Conservation (phyloP, 192 early-diverging fungal genomes). For the Umbelopsis sp. region DNA sequence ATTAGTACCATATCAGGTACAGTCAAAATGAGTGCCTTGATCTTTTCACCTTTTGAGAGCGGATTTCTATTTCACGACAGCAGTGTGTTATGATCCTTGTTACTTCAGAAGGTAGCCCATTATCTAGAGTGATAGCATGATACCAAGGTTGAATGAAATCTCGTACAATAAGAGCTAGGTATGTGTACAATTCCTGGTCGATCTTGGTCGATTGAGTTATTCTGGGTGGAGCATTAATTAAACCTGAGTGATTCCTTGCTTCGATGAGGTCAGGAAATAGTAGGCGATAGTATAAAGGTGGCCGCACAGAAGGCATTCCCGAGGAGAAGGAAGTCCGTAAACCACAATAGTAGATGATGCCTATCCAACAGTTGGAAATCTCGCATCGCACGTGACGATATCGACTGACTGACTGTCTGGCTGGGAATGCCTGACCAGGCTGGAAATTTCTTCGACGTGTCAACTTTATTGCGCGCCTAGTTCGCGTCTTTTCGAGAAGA, state of each 20-base stretch:
- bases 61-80: conserved; percentile 11
- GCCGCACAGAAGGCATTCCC: conserved; percentile 12
- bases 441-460: neutral
- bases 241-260: conserved; percentile 21
- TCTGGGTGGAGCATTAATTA: conserved; percentile 31
- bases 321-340: neutral
- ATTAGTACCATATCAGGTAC: neutral
- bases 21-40: neutral
- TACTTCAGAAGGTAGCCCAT: conserved; percentile 41
- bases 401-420: too few relatives aligned
- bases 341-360: neutral
- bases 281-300: conserved; percentile 31
- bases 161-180: conserved; percentile 46
- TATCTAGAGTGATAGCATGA: conserved; percentile 44
- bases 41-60: conserved; percentile 41
- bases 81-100: neutral
- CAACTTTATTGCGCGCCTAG: neutral
- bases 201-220: conserved; percentile 44
- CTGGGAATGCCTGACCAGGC: neutral
- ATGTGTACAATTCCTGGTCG: conserved; percentile 55
- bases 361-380: neutral
- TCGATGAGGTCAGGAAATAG: conserved; percentile 34
- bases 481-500: neutral
- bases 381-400: neutral
- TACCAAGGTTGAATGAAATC: conserved; percentile 61